Base-by-base conservation (phyloP, 2,329 filamentous ascomycete genomes). In the Fusarium stilboides region DNA sequence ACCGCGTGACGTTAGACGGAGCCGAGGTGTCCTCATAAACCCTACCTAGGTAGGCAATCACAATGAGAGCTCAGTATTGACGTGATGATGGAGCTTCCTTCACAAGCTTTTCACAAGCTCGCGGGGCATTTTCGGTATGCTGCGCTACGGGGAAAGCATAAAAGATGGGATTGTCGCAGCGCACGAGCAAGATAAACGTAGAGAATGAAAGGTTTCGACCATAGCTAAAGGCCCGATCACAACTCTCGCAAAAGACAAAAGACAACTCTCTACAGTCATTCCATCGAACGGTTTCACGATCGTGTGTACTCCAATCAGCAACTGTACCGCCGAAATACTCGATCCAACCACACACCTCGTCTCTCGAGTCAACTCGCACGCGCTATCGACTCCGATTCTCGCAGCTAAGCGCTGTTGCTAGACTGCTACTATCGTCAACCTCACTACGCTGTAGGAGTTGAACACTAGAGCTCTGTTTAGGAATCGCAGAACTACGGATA, bases 61-160 rank as follows among this genome's bases (percentile, higher is more conserved):
- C 28, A 57, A 42, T 19, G 63, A 51, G 37, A 68, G 51, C 56
- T 68, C 47, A 31, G 50, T 57, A 20, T 66, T 51, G 63, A 62
- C 44, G 54, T 51, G 53, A 60, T 58, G 46, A 62, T 56, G 62
- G 46, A 47, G 36, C 24, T 51, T 28, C 26, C 43, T 63, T 69
- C 66, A 69, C 66, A 69, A 69, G 66, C 65, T 66, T 69, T 69
- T 69, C 66, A 69, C 66, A 57, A 69, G 66, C 65, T 52, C 44
- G 37, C 46, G 60, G 57, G 44, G 43, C 26, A 59, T 62, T 69
- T 62, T 69, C 66, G 61, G 61, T 68, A 56, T 56, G 22, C 60
- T 57, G 59, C 49, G 19, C 28, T 36, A 65, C 19, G 31, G 61
- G 46, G 13, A 61, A 66, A 54, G 43, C 66, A 69, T 69, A 69